Conservation (phyloP, 2,329 filamentous ascomycete genomes). For the Colletotrichum chrysophilum region DNA sequence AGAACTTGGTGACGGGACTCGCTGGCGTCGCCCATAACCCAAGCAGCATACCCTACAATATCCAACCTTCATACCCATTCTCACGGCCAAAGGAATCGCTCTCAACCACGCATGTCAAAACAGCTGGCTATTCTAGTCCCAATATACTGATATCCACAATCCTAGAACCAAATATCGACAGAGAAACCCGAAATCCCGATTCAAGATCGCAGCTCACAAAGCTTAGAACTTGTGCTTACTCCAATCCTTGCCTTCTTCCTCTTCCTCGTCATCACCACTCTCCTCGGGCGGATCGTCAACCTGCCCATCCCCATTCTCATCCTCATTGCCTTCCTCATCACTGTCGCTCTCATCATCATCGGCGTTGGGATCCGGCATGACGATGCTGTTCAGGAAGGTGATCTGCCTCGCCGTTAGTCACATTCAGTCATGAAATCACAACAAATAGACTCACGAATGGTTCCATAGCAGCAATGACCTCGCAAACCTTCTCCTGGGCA, state of each 20-base stretch:
- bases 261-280: conserved; percentile 13
- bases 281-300: conserved; percentile 10
- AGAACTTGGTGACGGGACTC: fast-evolving
- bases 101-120: background rate
- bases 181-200: background rate
- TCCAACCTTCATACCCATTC: background rate
- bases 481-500: conserved; percentile 68
- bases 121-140: background rate
- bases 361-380: conserved; percentile 69
- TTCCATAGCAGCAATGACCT: conserved; percentile 71
- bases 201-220: background rate
- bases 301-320: background rate
- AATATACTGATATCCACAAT: background rate
- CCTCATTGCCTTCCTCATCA: conserved; percentile 26
- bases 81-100: background rate
- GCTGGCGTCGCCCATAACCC: background rate
- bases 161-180: background rate
- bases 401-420: conserved; percentile 50
- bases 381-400: conserved; percentile 73
- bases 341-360: conserved; percentile 47
- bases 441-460: conserved; percentile 73
- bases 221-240: conserved; percentile 16
- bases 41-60: background rate
- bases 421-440: background rate
- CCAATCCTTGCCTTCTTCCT: conserved; percentile 13